Conservation (phyloP, 495 filamentous ascomycete species). For the Pseudevernia furfuracea region DNA sequence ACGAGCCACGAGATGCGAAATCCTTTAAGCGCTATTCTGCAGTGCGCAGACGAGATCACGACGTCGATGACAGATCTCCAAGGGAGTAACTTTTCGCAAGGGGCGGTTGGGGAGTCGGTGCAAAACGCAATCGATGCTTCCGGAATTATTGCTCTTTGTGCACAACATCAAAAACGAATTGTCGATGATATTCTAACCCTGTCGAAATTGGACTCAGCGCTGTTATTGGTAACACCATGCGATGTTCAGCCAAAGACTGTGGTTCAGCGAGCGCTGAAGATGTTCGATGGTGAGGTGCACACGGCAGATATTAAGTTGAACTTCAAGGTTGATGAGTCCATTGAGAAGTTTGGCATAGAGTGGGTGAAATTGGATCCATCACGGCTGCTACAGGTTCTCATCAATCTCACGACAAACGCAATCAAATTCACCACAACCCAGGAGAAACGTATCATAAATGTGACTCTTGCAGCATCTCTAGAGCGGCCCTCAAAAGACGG, state of each 20-base stretch:
- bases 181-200: conserved; percentile 73
- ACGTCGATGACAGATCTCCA: conserved; percentile 43
- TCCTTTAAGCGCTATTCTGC: conserved; percentile 70
- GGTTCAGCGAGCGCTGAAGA: conserved; percentile 59
- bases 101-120: conserved; percentile 14
- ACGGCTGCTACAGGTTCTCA: conserved; percentile 63
- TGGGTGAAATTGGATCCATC: conserved; percentile 66
- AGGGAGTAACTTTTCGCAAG: conserved; percentile 17
- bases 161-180: conserved; percentile 72
- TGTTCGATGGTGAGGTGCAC: conserved; percentile 64
- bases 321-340: conserved; percentile 52
- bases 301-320: conserved; percentile 59
- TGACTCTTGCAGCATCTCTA: conserved; percentile 60
- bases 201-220: conserved; percentile 73
- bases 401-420: conserved; percentile 70
- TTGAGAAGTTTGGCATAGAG: conserved; percentile 47
- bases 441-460: conserved; percentile 51
- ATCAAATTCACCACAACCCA: conserved; percentile 64
- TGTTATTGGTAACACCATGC: conserved; percentile 60
- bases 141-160: conserved; percentile 67
- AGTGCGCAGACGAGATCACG: conserved; percentile 72
- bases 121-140: conserved; percentile 59
- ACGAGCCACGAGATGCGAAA: conserved; percentile 86
- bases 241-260: conserved; percentile 59
- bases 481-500: conserved; percentile 42